Evolutionary conservation across 768 basidiomycete species (phyloP), one percentile per base, ranked within the genome.

Genomic region (Coprinopsis marcescibilis): DNA sequence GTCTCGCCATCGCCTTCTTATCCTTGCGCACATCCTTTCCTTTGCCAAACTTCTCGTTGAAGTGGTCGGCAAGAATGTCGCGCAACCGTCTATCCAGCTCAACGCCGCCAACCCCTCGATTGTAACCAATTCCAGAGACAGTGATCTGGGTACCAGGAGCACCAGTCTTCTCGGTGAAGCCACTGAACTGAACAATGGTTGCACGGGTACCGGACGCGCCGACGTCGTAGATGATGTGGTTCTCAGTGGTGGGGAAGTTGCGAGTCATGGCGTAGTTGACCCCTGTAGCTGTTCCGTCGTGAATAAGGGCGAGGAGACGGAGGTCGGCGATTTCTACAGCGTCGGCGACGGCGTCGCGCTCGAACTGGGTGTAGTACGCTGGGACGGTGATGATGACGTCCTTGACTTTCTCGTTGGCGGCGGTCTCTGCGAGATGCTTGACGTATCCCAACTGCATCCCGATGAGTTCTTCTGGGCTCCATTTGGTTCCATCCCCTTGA

Each of bases 231-330:
- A 99, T 83, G 55, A 99, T 65, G 60, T 98, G 94, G 62, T 85
- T 79, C 58, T 94, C 86, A 0, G 82, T 80, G 2, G 67, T 68
- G 0, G 85, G 69, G 71, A 98, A 98, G 1, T 81, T 74, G 39
- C 95, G 80, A 1, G 93, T 92, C 92, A 98, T 96, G 34, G 96
- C 96, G 59, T 89, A 99, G 69, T 99, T 99, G 55, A 98, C 76
- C 12, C 92, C 96, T n/a, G 94, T 85, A 2, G 93, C 90, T 0
- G 89, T 81, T 21, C 95, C 95, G 56, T 99, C 96, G 55, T 93
- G 87, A 44, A 99, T 78, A 49, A 98, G 72, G 0, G 89, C 83
- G 25, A 97, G 69, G 1, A 86, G 83, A 21, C 78, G 78, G 37
- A 99, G 67, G 2, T 94, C 96, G 13, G 93, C 81, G 36, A 98